A percentile compares a stretch with the other conserved stretches of the same genome.
Conservation (phyloP, 2,329 filamentous ascomycete species). For the Falciphora oryzae region DNA sequence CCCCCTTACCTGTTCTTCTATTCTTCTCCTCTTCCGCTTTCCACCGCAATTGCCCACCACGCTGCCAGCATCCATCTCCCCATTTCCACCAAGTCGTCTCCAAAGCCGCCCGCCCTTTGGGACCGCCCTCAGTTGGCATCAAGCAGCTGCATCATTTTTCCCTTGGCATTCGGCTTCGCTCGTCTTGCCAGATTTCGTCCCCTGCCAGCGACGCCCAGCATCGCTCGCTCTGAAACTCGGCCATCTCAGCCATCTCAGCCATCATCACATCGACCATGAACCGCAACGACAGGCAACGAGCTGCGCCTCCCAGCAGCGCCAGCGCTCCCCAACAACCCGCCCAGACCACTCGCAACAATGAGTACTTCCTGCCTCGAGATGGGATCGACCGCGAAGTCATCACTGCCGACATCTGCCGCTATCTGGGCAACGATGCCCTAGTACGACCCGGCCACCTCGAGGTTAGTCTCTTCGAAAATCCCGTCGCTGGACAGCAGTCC, state of each 20-base stretch:
- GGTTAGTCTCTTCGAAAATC: background rate
- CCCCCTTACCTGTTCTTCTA: too few species aligned
- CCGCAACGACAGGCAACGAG: background rate
- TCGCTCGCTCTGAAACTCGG: background rate
- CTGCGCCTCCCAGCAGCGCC: conserved; percentile 6
- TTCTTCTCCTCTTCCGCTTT: too few species aligned
- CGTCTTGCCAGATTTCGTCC: background rate
- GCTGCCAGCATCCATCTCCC: too few species aligned
- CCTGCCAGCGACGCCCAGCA: background rate
- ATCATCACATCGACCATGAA: background rate
- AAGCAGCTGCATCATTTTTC: too few species aligned
- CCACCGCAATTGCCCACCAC: too few species aligned
- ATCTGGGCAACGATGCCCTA: conserved; percentile 75
- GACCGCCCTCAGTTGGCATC: too few species aligned
- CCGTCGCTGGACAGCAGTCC: conserved; percentile 53
- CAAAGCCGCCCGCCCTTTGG: too few species aligned
- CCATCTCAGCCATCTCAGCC: background rate
- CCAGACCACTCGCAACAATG: conserved; percentile 45
- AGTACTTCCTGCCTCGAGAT: conserved; percentile 75
- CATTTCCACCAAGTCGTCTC: too few species aligned
- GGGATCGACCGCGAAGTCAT: conserved; percentile 81
- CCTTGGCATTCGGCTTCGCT: too few species aligned
- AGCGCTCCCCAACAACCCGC: conserved; percentile 6
- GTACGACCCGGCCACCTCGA: conserved; percentile 59
- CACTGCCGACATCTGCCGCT: conserved; percentile 78